Conservation (phyloP, 2,329 filamentous ascomycete species). For the Colletotrichum sp. region DNA sequence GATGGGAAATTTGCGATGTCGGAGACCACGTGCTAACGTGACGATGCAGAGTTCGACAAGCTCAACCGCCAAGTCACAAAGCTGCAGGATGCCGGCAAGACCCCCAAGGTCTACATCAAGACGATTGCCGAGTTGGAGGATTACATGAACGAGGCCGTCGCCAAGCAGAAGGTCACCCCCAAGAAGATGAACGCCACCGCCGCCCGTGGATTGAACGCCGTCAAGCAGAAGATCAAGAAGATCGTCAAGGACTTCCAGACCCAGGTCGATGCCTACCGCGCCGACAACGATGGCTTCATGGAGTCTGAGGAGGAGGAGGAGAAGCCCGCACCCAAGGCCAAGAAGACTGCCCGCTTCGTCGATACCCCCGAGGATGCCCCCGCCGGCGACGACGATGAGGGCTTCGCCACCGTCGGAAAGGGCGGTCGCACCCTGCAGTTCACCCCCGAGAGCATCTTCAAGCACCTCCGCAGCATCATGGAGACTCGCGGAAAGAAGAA, state of each 20-base stretch:
- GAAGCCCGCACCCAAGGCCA: slow-evolving; percentile 54
- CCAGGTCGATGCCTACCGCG: slow-evolving; percentile 86
- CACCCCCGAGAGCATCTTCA: slow-evolving; percentile 97
- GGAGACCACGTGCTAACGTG: slow-evolving; percentile 1
- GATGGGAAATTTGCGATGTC: not conserved
- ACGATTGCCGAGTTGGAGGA: slow-evolving; percentile 93
- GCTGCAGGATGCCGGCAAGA: slow-evolving; percentile 76
- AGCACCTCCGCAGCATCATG: slow-evolving; percentile 90
- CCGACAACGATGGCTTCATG: slow-evolving; percentile 87
- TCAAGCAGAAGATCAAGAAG: slow-evolving; percentile 99
- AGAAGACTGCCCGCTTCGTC: slow-evolving; percentile 51
- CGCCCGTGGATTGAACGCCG: slow-evolving; percentile 90
- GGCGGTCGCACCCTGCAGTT: slow-evolving; percentile 89
- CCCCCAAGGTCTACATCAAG: slow-evolving; percentile 92
- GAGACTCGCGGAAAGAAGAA: slow-evolving; percentile 99
- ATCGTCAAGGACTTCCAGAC: slow-evolving; percentile 93
- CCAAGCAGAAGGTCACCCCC: slow-evolving; percentile 92
- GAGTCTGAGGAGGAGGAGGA: slow-evolving; percentile 81
- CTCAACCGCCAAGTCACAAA: slow-evolving; percentile 86
- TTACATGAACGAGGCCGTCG: slow-evolving; percentile 88
- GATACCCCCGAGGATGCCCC: slow-evolving; percentile 55
- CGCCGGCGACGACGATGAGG: slow-evolving; percentile 75
- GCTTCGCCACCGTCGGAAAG: slow-evolving; percentile 87
- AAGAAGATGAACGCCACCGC: slow-evolving; percentile 99
- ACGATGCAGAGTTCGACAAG: slow-evolving; percentile 83